Conservation (phyloP, 352 stramenopile genomes). For the Phytophthora pini region DNA sequence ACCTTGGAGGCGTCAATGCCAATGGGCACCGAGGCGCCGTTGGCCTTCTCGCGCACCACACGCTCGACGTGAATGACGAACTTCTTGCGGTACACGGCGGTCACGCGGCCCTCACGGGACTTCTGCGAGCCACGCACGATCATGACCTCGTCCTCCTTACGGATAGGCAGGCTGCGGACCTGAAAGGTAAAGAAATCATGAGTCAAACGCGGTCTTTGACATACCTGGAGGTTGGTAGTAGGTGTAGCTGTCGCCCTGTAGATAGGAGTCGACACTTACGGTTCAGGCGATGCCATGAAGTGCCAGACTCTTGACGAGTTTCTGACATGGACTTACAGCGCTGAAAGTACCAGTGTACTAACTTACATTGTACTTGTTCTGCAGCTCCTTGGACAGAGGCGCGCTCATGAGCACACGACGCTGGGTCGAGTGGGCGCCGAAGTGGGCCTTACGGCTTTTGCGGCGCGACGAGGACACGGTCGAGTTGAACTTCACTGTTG, state of each 20-base stretch:
- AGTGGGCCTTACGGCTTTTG: constrained; percentile 99
- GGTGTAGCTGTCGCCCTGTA: constrained; percentile 12
- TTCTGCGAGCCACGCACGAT: constrained; percentile 98
- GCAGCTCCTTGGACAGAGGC: constrained; percentile 98
- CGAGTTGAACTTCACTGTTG: constrained; percentile 94
- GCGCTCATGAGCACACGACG: constrained; percentile 98
- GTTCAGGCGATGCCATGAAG: constrained; percentile 90
- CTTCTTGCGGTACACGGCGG: constrained; percentile 98
- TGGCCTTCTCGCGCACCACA: constrained; percentile 98
- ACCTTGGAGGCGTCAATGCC: constrained; percentile 99
- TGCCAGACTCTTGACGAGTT: constrained; percentile 53
- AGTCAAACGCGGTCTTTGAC: no score
- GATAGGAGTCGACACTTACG: constrained; percentile 70
- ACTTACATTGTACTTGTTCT: constrained; percentile 99
- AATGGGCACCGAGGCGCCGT: constrained; percentile 96
- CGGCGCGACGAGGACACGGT: constrained; percentile 95
- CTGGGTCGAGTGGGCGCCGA: constrained; percentile 96
- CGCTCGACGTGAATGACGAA: constrained; percentile 99
- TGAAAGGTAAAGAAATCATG: constrained; percentile 26
- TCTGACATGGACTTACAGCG: constrained; percentile 91
- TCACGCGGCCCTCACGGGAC: constrained; percentile 98
- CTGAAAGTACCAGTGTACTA: constrained; percentile 89
- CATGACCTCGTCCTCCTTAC: constrained; percentile 99
- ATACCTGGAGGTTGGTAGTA: no score
- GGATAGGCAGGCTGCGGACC: constrained; percentile 98